Evolutionary conservation across 2,329 filamentous ascomycete genomes (phyloP), one percentile per base, ranked within the genome.

Genomic region (Phaeosphaeriaceae sp.): DNA sequence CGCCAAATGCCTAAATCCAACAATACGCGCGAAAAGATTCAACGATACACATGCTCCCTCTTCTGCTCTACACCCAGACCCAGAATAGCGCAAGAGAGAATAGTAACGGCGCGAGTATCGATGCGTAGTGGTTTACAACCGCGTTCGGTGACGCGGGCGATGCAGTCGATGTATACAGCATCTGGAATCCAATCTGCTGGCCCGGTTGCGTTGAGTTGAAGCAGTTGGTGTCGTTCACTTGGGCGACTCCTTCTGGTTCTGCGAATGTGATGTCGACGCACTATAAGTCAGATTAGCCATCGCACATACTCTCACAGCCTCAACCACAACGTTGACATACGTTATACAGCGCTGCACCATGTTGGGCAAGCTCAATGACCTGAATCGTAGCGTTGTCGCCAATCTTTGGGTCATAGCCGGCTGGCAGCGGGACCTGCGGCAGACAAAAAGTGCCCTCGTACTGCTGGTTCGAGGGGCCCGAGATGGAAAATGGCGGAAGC

Each of bases 191-290:
- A 67, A 97, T 88, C 17, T 66, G 47, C 27, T 74, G 49, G 36
- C 52, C 61, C 9, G 60, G 53, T 0, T 57, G 83, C 47, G 86
- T 88, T 58, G 89, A 91, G 82, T 98, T 98, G 83, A 90, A 93
- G 84, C 94, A 98, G 80, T 97, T 97, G 15, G 87, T 84, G 58
- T 84, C 82, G 74, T 91, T 96, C 65, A 97, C 91, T 66, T 89
- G 82, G 55, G 82, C 82, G 50, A 96, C 88, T 73, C 96, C 90
- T 69, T 87, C 81, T 22, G 91, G 91, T 1, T 93, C 91, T 48
- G 89, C 91, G 69, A 98, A 96, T 48, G 90, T 94, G 70, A 98
- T 96, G 74, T 98, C 94, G 67, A 96, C 93, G 75, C 95, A 98
- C 92, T 97, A n/a, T 5, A 6, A 48, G 45, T 15, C 9, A 17